These are phyloP conservation scores for Daldinia eschscholtzii DNA, from an alignment of 2,329 filamentous ascomycete genomes.

Conservation along the genomic window DNA sequence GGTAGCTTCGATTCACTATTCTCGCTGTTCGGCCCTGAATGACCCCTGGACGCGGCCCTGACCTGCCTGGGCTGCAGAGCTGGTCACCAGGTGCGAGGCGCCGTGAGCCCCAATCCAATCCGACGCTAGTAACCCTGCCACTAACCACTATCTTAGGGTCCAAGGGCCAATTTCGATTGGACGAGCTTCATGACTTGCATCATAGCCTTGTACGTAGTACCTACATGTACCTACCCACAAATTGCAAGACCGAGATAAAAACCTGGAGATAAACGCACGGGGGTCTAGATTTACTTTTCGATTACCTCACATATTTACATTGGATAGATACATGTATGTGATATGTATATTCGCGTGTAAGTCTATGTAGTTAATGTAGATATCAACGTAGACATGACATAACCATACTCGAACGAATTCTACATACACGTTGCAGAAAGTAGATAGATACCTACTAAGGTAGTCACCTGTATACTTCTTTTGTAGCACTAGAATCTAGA, in stretches of 20 bases:
- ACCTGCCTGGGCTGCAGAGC: slow-evolving; percentile 11
- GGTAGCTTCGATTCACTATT: slow-evolving; percentile 27
- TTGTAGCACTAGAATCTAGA: no score
- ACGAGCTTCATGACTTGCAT: slow-evolving; percentile 38
- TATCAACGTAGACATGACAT: no score
- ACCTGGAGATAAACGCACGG: slow-evolving; percentile 18
- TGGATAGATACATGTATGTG: neutral
- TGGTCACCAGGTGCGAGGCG: slow-evolving; percentile 30
- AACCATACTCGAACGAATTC: neutral
- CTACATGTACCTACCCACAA: slow-evolving; percentile 20
- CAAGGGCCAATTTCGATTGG: slow-evolving; percentile 35
- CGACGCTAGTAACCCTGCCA: slow-evolving; percentile 32
- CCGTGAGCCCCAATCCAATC: slow-evolving; percentile 33
- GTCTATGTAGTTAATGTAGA: no score
- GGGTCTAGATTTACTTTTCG: slow-evolving; percentile 22
- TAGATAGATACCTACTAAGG: no score
- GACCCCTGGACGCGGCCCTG: slow-evolving; percentile 8
- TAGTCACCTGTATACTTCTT: no score
- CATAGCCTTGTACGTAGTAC: slow-evolving; percentile 11
- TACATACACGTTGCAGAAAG: no score
- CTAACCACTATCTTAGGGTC: slow-evolving; percentile 27
- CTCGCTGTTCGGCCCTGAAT: slow-evolving; percentile 19
- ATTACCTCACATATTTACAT: slow-evolving; percentile 11
- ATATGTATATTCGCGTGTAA: neutral
- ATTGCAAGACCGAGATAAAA: slow-evolving; percentile 7